These are phyloP conservation scores for Bromus sterilis DNA, from an alignment of 176 grass and related monocot genomes.

Conservation along the genomic window DNA sequence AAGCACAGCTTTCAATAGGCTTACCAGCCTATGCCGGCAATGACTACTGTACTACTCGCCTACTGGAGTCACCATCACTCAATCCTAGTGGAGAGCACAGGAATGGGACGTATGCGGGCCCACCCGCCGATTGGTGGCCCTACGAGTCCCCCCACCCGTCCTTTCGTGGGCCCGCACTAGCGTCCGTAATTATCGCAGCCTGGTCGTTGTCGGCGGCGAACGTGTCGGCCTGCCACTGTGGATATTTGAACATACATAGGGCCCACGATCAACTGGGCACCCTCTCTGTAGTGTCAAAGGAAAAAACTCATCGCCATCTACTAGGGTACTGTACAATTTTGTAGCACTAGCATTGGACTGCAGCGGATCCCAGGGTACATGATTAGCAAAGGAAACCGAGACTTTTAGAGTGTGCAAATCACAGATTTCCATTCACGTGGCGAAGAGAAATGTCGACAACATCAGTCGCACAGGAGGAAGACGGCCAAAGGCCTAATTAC, in stretches of 20 bases:
- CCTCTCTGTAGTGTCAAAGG: too few relatives aligned
- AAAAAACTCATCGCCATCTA: too few relatives aligned
- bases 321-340: too few relatives aligned
- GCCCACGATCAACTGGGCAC: background rate
- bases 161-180: background rate
- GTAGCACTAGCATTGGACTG: background rate
- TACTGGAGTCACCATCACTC: conserved; percentile 5
- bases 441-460: conserved; percentile 5
- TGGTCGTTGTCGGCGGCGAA: conserved; percentile 21
- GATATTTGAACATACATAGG: background rate
- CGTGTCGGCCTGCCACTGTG: conserved; percentile 4
- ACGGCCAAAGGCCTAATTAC: conserved; percentile 6
- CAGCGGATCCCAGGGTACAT: background rate
- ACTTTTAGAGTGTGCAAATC: background rate
- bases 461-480: background rate
- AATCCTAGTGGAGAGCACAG: background rate
- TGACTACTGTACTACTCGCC: background rate
- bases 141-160: background rate
- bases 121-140: background rate
- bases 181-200: conserved; percentile 31
- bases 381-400: background rate
- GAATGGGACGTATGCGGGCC: background rate
- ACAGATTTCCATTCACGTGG: background rate
- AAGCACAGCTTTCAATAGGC: background rate
- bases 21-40: background rate